phyloP scores from a whole-genome alignment of 768 basidiomycete species.

The Kwoniella pini region DNA sequence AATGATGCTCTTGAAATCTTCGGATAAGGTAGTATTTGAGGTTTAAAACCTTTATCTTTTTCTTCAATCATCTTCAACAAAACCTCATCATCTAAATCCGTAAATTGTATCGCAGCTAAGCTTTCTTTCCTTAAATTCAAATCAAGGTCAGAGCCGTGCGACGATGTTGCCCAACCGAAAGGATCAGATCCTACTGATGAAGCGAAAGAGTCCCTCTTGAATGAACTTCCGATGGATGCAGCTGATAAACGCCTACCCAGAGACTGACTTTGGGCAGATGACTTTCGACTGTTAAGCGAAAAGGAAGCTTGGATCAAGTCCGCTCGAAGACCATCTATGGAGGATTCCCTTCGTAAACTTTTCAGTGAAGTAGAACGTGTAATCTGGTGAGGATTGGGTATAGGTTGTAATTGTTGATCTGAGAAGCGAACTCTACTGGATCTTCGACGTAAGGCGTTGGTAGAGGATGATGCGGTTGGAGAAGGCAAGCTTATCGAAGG shows the following conservation, averaged over 20 bases:
- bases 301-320: conserved; percentile 3
- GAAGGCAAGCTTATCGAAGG: conserved; percentile 1
- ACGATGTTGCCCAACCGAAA: conserved; percentile 18
- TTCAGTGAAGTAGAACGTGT: conserved; percentile 2
- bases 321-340: conserved; percentile 15
- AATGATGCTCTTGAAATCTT: conserved; percentile 11
- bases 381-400: background rate
- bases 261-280: background rate
- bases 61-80: background rate
- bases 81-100: background rate
- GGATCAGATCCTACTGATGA: conserved; percentile 17
- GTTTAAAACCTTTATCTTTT: conserved; percentile 10
- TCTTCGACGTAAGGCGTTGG: background rate
- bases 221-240: conserved; percentile 1
- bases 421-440: conserved; percentile 22
- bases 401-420: conserved; percentile 5
- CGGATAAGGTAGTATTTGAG: conserved; percentile 18
- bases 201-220: conserved; percentile 7
- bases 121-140: background rate
- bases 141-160: conserved; percentile 7
- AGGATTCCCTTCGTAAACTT: conserved; percentile 14
- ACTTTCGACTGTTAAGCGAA: conserved; percentile 1
- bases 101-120: background rate
- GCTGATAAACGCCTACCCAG: background rate
- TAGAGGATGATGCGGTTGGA: background rate